These are phyloP conservation scores for Candida michaelii DNA, from an alignment of 805 yeast species.

Conservation along the genomic window DNA sequence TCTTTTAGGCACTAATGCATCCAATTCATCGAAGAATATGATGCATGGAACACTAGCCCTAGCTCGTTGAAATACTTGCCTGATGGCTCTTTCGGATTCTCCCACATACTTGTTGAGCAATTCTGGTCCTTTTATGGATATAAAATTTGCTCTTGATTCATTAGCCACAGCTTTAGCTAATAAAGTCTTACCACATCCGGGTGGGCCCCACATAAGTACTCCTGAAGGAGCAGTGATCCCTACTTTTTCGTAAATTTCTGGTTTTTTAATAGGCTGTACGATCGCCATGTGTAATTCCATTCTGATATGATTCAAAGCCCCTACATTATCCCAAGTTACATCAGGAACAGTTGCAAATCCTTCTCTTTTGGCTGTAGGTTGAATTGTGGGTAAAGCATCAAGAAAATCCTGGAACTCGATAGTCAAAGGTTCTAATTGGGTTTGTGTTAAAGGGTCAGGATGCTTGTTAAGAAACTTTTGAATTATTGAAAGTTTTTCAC, in stretches of 20 bases:
- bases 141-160: conserved; percentile 94
- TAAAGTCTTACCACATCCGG: conserved; percentile 97
- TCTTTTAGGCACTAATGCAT: conserved; percentile 93
- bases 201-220: conserved; percentile 98
- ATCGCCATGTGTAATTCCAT: conserved; percentile 95
- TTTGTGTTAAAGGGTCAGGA: conserved; percentile 75
- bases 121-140: conserved; percentile 95
- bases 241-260: conserved; percentile 83
- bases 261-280: conserved; percentile 92
- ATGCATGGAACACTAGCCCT: conserved; percentile 92
- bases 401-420: conserved; percentile 80
- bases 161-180: conserved; percentile 97
- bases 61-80: conserved; percentile 92
- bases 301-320: conserved; percentile 78
- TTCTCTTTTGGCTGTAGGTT: conserved; percentile 96
- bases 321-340: conserved; percentile 93
- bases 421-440: conserved; percentile 72
- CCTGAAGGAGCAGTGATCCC: conserved; percentile 98
- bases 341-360: conserved; percentile 99
- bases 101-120: conserved; percentile 93
- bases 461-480: conserved; percentile 70
- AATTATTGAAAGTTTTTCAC: conserved; percentile 55
- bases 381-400: conserved; percentile 85
- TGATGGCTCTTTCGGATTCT: conserved; percentile 88
- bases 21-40: conserved; percentile 93